Conservation (phyloP, 305 asterid species). For the Ruellia speciosa region DNA sequence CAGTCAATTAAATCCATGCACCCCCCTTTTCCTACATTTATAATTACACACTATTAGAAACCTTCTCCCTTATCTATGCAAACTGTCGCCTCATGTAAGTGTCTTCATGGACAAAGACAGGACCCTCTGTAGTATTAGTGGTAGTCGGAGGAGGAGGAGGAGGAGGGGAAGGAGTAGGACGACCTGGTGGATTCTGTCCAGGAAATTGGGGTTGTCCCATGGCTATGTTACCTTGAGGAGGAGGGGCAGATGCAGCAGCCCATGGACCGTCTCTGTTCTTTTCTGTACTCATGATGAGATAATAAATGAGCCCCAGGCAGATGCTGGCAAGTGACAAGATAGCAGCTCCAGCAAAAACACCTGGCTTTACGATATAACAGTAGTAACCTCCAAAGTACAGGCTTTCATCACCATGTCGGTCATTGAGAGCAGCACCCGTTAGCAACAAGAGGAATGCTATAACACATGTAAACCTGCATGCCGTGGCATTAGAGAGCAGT, state of each 20-base stretch:
- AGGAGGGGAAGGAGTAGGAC: too few species aligned
- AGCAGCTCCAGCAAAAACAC: conserved; percentile 89
- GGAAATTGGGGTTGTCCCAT: conserved; percentile 86
- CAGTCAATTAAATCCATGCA: too few species aligned
- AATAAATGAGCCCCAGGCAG: conserved; percentile 62
- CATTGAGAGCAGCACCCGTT: conserved; percentile 84
- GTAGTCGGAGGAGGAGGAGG: too few species aligned
- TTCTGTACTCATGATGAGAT: conserved; percentile 32
- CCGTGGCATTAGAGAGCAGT: conserved; percentile 5
- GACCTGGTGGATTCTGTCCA: conserved; percentile 20
- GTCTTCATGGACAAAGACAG: conserved; percentile 88
- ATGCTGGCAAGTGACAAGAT: conserved; percentile 62
- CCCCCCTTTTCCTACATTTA: background rate
- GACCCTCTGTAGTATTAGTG: conserved; percentile 21
- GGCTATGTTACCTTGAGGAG: conserved; percentile 53
- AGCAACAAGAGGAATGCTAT: conserved; percentile 69
- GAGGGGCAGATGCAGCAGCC: conserved; percentile 28
- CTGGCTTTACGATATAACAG: conserved; percentile 69
- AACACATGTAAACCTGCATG: conserved; percentile 85
- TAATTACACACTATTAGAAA: background rate
- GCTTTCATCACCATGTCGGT: conserved; percentile 71
- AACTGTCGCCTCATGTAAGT: conserved; percentile 77
- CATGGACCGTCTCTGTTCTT: conserved; percentile 32
- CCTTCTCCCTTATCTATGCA: conserved; percentile 20
- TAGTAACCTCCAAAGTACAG: conserved; percentile 51